These are phyloP conservation scores for Kwoniella heveanensis DNA, from an alignment of 768 basidiomycete species.

Conservation along the genomic window DNA sequence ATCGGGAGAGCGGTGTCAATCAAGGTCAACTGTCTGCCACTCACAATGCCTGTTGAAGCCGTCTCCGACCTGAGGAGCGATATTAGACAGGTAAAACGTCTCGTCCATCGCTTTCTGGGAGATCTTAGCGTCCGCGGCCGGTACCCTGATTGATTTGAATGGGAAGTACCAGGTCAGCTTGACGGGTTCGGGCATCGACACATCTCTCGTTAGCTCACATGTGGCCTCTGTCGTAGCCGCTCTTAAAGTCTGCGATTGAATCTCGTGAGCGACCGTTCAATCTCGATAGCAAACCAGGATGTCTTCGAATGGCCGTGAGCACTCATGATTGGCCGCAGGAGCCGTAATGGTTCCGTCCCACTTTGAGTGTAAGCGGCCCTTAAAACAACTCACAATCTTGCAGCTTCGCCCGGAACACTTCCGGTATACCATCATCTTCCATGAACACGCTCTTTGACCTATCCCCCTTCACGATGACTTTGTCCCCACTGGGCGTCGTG, in stretches of 20 bases:
- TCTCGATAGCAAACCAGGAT: too few species aligned
- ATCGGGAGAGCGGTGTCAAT: too few species aligned
- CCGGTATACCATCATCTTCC: conserved; percentile 80
- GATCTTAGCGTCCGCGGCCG: conserved; percentile 90
- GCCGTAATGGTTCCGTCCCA: too few species aligned
- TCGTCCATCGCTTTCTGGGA: conserved; percentile 95
- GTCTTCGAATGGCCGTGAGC: too few species aligned
- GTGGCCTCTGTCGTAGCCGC: conserved; percentile 94
- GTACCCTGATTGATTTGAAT: conserved; percentile 66
- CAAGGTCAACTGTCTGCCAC: conserved; percentile 41
- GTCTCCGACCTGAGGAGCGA: conserved; percentile 95
- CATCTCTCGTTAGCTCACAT: conserved; percentile 68
- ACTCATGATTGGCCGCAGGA: too few species aligned
- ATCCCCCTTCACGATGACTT: conserved; percentile 61
- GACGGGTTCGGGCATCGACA: background rate
- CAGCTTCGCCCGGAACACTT: conserved; percentile 74
- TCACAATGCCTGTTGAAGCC: conserved; percentile 96
- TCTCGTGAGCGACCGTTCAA: too few species aligned
- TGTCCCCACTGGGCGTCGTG: conserved; percentile 20
- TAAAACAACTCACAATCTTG: conserved; percentile 64
- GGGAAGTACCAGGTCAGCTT: conserved; percentile 3
- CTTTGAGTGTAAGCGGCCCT: too few species aligned
- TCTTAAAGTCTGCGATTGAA: conserved; percentile 70
- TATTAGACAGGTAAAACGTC: conserved; percentile 91
- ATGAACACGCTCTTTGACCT: conserved; percentile 74